A percentile compares a stretch with the other conserved stretches of the same genome.
Conservation (phyloP, 169 alveolate species). For the Neospora caninum region DNA sequence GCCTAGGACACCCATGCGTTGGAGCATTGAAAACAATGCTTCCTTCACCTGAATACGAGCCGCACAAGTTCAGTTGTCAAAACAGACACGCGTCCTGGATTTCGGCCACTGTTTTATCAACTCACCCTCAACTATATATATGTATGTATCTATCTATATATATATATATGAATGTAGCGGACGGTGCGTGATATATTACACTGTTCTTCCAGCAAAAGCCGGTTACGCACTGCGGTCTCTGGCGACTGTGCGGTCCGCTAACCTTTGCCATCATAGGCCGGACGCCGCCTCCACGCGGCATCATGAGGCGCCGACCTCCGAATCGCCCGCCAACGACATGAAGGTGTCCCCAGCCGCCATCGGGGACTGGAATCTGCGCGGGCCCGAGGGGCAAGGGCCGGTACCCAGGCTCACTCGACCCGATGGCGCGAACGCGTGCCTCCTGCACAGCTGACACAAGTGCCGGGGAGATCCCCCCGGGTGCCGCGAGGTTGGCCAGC, state of each 20-base stretch:
- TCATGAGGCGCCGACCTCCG: slow-evolving; percentile 29
- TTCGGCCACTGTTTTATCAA: neutral
- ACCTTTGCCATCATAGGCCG: slow-evolving; percentile 56
- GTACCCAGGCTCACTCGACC: neutral
- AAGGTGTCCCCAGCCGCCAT: slow-evolving; percentile 18
- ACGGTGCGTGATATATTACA: too few species aligned
- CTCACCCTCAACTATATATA: too few species aligned
- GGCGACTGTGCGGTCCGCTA: neutral
- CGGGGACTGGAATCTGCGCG: slow-evolving; percentile 36
- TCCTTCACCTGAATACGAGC: slow-evolving; percentile 42
- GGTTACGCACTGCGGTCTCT: too few species aligned
- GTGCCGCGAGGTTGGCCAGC: neutral
- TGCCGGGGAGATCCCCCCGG: neutral
- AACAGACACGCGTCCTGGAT: neutral
- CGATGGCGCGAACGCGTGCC: neutral
- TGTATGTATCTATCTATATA: neutral
- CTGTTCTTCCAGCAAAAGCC: too few species aligned
- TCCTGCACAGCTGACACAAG: neutral
- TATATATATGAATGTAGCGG: too few species aligned
- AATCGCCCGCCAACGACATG: slow-evolving; percentile 28
- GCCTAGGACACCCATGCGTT: slow-evolving; percentile 30
- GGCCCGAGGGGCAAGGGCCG: neutral
- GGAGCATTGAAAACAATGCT: slow-evolving; percentile 51
- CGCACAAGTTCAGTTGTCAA: neutral
- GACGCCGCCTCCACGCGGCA: slow-evolving; percentile 24